A percentile compares a stretch with the other conserved stretches of the same genome.
These are phyloP conservation scores for Capsicum baccatum DNA, from an alignment of 257 asterid genomes.

Conservation along the genomic window DNA sequence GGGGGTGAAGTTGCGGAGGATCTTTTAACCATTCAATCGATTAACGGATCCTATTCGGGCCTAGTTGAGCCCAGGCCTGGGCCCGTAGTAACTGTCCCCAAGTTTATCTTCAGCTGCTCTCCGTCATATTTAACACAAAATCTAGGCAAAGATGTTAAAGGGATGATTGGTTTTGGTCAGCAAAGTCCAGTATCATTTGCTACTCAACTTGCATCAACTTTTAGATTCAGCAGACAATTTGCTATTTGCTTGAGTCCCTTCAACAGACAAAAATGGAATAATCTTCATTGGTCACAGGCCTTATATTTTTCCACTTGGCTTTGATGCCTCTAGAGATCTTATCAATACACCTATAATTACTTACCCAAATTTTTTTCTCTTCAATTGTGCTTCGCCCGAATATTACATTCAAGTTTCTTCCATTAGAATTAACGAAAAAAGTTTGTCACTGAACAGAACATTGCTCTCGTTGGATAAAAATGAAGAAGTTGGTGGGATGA, in stretches of 20 bases:
- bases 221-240: constrained; percentile 25
- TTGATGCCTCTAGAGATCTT: constrained; percentile 19
- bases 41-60: constrained; percentile 16
- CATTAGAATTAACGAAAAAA: neutral
- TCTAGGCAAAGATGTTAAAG: constrained; percentile 19
- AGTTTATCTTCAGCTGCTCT: constrained; percentile 23
- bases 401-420: constrained; percentile 11
- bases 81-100: neutral
- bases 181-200: neutral
- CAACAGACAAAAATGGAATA: neutral
- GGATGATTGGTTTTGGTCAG: constrained; percentile 36
- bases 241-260: constrained; percentile 21
- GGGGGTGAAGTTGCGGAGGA: constrained; percentile 24
- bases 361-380: neutral
- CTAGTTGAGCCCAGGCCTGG: neutral
- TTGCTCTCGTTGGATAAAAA: neutral
- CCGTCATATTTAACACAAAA: neutral
- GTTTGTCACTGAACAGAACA: neutral
- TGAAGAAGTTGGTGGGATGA: neutral
- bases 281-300: constrained; percentile 31
- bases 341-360: constrained; percentile 14
- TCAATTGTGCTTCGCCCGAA: neutral
- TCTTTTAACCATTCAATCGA: constrained; percentile 1
- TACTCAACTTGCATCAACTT: constrained; percentile 11
- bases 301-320: constrained; percentile 13